Evolutionary conservation across 139 green algal genomes (phyloP), one percentile per base, ranked within the genome.

Genomic region (Prasinococcaceae sp.): DNA sequence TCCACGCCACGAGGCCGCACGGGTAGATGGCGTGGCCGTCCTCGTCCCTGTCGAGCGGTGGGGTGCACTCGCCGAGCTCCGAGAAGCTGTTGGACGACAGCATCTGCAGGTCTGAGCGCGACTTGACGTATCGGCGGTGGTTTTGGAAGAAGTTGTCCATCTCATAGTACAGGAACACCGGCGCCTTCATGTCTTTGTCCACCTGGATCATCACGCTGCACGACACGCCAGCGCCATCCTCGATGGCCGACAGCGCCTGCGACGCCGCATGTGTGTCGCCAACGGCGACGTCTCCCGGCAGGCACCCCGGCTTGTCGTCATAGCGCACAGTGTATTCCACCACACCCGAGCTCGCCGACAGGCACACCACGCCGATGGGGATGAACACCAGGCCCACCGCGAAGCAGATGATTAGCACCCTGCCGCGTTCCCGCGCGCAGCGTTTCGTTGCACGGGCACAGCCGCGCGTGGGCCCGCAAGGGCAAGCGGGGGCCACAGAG

Each of bases 161-260:
- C 68, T 94, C 69, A 47, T 93, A 97, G 56, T 87, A 93, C 25
- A 98, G 47, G 45, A 83, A 98, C 0, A 97, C 59, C 3, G 76
- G 76, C 22, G 67, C 44, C 12, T 72, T 20, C 68, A 84, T 74
- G 10, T 70, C 75, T 55, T 58, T 60, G 10, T 37, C n/a, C 40
- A 85, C 66, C 46, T 55, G 27, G 2, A 70, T 26, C 19, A 27
- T 50, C 2, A 66, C 30, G 27, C 14, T 26, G 52, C 55, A 65
- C 23, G 33, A 50, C 2, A 26, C 42, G 9, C 59, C 59, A 8
- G 41, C 30, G 17, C 59, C 59, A 2, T 23, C 19, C 17, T 49
- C 24, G 23, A 22, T 20, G 33, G 14, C 12, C 33, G 33, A 12
- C 33, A 20, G 33, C 33, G 12, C 12, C 33, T 41, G 33, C 12